Evolutionary conservation across 108 stramenopile species (phyloP).

Genomic region (Stephanodiscus minutulus): DNA sequence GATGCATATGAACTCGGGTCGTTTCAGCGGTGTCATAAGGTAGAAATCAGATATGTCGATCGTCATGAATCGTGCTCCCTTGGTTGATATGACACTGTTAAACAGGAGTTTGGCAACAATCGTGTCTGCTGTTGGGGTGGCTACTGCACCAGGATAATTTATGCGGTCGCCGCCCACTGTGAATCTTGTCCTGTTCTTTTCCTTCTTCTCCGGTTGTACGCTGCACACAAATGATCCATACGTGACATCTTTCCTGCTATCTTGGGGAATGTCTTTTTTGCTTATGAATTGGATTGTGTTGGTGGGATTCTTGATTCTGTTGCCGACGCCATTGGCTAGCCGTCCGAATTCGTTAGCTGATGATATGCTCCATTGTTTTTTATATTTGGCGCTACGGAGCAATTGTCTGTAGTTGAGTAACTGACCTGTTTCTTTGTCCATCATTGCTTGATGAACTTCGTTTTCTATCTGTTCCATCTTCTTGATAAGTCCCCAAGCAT

Average conservation of each 20-base stretch:
- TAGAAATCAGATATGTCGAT: conserved; percentile 54
- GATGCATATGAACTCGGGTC: conserved; percentile 47
- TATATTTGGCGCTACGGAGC: not conserved
- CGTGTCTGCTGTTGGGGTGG: not conserved
- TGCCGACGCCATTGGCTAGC: not conserved
- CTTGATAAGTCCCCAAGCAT: not conserved
- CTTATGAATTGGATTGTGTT: not conserved
- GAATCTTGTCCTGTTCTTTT: not conserved
- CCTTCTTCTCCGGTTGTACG: not conserved
- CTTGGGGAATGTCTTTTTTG: not conserved
- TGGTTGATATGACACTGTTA: conserved; percentile 15
- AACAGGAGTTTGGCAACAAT: not conserved
- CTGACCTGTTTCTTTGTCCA: not conserved
- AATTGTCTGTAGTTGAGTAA: not conserved
- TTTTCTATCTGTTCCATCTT: not conserved
- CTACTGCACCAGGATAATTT: not conserved
- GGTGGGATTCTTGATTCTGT: not conserved
- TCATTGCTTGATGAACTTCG: not conserved
- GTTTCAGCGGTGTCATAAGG: conserved; percentile 36
- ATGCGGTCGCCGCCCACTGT: conserved; percentile 7
- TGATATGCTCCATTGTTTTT: not conserved
- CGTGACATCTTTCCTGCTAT: not conserved
- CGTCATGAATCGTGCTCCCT: conserved; percentile 24
- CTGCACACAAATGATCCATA: not conserved
- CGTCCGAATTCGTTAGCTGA: conserved; percentile 7